Evolutionary conservation across 129 eudicot species (phyloP), one percentile per base, ranked within the genome.

Genomic region (Helichrysum umbraculigerum): DNA sequence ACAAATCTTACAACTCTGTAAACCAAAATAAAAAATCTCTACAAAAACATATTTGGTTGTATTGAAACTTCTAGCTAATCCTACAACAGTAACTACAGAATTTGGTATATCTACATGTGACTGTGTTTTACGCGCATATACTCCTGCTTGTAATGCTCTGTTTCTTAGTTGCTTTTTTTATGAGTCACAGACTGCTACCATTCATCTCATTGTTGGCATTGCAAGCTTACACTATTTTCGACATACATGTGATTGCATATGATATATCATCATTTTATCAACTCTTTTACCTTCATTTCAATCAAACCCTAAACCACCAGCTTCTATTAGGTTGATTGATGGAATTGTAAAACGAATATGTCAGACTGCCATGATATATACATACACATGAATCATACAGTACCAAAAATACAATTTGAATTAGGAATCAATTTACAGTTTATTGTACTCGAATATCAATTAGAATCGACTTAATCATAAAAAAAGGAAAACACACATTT

Each of bases 191-290:
- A 4, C 34, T 32, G 3, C 34, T 32, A 32, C 34, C 34, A 32
- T 32, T 69, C 50, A 39, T 68, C 66, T 52, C 51, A 29, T 71
- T n/a, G 30, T 54, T 72, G 29, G 33, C 76, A 72, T 19, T 72
- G 4, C 28, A 7, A 25, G 35, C 32, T 66, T 66, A 16, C 52
- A 44, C 5, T 44, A 12, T 44, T 44, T 44, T 8, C 17, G 4
- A 44, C 52, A 44, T 44, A 3, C 17, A 12, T 12, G 14, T 12
- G 11, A 44, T 4, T 2, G 52, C 52, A 37, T 8, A 56, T 56
- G 28, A 17, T 17, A 57, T 57, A 57, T n/a, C 63, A 57, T 57
- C 63, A 8, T 44, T 57, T 16, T 57, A 57, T 70, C 28, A 14
- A 6, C 6, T 47, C 25, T 70, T 50, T 70, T 29, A 51, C 32